phyloP scores from a whole-genome alignment of 257 asterid genomes.

The Eucommia ulmoides region DNA sequence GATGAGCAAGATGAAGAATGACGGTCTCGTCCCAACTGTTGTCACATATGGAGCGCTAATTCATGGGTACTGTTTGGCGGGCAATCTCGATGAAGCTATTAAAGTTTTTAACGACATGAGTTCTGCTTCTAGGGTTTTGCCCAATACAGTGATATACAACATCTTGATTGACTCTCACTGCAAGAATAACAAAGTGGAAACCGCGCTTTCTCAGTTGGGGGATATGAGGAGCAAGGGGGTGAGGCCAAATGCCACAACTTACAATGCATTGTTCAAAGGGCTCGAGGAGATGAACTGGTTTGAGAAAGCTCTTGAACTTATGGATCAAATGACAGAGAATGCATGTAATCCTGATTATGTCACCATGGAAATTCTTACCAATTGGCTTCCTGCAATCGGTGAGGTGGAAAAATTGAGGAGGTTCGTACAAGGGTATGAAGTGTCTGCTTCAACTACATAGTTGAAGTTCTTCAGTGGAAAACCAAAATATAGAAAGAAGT shows the following conservation, averaged over 20 bases:
- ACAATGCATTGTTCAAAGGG: constrained; percentile 67
- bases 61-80: constrained; percentile 44
- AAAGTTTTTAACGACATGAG: constrained; percentile 39
- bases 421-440: background rate
- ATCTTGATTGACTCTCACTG: constrained; percentile 53
- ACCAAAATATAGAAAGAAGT: too few relatives aligned
- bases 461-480: too few relatives aligned
- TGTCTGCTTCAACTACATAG: background rate
- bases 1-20: constrained; percentile 39
- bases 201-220: constrained; percentile 44
- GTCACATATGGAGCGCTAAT: constrained; percentile 72
- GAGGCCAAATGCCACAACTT: constrained; percentile 53
- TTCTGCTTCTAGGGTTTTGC: constrained; percentile 30
- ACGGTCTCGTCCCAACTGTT: constrained; percentile 49
- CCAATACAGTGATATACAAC: constrained; percentile 60
- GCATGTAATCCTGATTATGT: constrained; percentile 64
- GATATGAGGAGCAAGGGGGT: constrained; percentile 61
- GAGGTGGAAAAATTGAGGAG: too few relatives aligned
- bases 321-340: constrained; percentile 68
- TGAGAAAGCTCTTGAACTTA: constrained; percentile 50
- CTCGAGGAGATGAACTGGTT: constrained; percentile 46
- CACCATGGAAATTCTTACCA: constrained; percentile 67
- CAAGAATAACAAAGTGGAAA: constrained; percentile 51
- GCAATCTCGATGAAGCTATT: constrained; percentile 46
- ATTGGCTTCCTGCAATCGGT: constrained; percentile 55